Percentiles rank a stretch among this genome's conserved stretches.
These are phyloP conservation scores for Citrullus amarus DNA, from an alignment of 306 rosid species.

Conservation along the genomic window DNA sequence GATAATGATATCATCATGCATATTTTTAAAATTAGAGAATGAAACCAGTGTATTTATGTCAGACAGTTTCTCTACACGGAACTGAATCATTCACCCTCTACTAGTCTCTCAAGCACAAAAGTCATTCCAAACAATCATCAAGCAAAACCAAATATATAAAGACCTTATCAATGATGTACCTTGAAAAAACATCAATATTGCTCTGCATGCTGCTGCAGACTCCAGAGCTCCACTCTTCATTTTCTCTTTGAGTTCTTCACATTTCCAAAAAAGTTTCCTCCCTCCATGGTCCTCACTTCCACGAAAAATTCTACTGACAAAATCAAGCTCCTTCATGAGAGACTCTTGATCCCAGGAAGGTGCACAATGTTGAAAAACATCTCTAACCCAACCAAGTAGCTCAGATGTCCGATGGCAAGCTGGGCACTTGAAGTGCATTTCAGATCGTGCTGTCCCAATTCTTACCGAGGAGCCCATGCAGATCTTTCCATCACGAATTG, in stretches of 20 bases:
- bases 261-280: slow-evolving; percentile 61
- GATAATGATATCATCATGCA: not conserved
- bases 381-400: slow-evolving; percentile 95
- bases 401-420: slow-evolving; percentile 94
- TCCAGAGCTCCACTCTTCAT: slow-evolving; percentile 52
- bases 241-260: slow-evolving; percentile 78
- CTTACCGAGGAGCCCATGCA: slow-evolving; percentile 61
- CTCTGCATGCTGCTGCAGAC: slow-evolving; percentile 55
- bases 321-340: slow-evolving; percentile 79
- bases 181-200: slow-evolving; percentile 75
- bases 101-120: not conserved
- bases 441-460: slow-evolving; percentile 66
- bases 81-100: not conserved
- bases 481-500: slow-evolving; percentile 83
- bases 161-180: slow-evolving; percentile 28
- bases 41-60: not conserved
- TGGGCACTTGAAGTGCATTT: slow-evolving; percentile 92
- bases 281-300: slow-evolving; percentile 92
- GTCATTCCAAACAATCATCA: not conserved
- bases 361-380: slow-evolving; percentile 94
- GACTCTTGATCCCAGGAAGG: slow-evolving; percentile 89
- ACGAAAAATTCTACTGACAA: slow-evolving; percentile 78
- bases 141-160: not conserved
- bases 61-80: not conserved
- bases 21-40: not conserved